Percentiles rank a stretch among this genome's conserved stretches.
These are phyloP conservation scores for Amanita muscaria DNA, from an alignment of 768 basidiomycete species.

Conservation along the genomic window DNA sequence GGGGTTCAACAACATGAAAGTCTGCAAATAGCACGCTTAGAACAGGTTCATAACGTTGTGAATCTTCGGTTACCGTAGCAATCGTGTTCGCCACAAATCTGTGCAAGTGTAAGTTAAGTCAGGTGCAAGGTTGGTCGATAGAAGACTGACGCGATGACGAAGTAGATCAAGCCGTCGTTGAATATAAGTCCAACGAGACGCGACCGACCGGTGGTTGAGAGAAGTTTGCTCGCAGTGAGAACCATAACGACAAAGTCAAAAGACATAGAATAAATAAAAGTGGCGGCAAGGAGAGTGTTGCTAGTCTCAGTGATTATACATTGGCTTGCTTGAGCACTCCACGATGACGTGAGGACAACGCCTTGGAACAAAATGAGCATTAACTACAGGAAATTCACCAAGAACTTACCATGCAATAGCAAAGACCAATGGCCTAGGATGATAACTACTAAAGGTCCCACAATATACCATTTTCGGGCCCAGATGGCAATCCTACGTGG, in stretches of 20 bases:
- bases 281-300: slow-evolving; percentile 49
- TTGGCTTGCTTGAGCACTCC: slow-evolving; percentile 33
- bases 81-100: slow-evolving; percentile 63
- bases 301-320: slow-evolving; percentile 55
- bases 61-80: slow-evolving; percentile 42
- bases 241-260: slow-evolving; percentile 59
- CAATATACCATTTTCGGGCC: slow-evolving; percentile 48
- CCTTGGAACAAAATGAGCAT: slow-evolving; percentile 25
- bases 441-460: slow-evolving; percentile 40
- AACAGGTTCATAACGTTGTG: not conserved
- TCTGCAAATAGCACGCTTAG: slow-evolving; percentile 17
- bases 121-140: not conserved
- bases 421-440: slow-evolving; percentile 69
- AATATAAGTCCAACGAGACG: slow-evolving; percentile 59
- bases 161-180: slow-evolving; percentile 65
- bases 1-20: slow-evolving; percentile 59
- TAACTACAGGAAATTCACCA: not conserved
- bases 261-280: slow-evolving; percentile 68
- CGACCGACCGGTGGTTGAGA: slow-evolving; percentile 36
- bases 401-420: slow-evolving; percentile 47
- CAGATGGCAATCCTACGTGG: slow-evolving; percentile 57
- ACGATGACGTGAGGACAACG: slow-evolving; percentile 49
- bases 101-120: not conserved
- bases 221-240: slow-evolving; percentile 55
- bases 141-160: slow-evolving; percentile 53